Conservation (phyloP, 2,329 filamentous ascomycete genomes). For the Alternaria sp. region DNA sequence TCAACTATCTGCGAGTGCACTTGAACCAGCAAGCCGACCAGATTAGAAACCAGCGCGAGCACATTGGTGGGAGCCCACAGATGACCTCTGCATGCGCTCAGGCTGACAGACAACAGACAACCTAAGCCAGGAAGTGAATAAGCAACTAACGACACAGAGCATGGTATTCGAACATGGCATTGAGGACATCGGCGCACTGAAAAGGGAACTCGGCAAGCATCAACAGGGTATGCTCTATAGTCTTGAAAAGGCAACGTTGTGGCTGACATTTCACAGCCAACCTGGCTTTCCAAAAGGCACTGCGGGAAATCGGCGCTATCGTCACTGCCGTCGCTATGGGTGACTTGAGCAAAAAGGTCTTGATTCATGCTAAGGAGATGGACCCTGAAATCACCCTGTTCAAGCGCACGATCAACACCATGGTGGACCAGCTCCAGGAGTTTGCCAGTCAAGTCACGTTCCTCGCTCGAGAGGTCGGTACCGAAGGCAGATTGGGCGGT, state of each 20-base stretch:
- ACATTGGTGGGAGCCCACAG: constrained; percentile 61
- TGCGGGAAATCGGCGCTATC: constrained; percentile 96
- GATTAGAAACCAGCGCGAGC: constrained; percentile 85
- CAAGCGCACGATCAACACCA: constrained; percentile 97
- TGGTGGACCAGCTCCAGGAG: constrained; percentile 98
- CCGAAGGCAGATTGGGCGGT: constrained; percentile 90
- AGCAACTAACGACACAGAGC: constrained; percentile 87
- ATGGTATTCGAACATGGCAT: constrained; percentile 78
- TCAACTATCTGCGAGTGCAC: constrained; percentile 86
- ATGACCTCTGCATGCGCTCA: neutral
- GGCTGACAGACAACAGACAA: constrained; percentile 60
- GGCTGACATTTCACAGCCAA: constrained; percentile 89
- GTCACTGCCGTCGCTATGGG: constrained; percentile 95
- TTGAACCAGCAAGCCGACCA: constrained; percentile 93
- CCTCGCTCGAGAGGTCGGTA: constrained; percentile 94
- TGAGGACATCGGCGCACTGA: constrained; percentile 87
- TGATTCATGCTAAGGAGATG: constrained; percentile 95
- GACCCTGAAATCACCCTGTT: constrained; percentile 98
- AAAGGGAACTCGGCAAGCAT: constrained; percentile 94
- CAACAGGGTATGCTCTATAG: constrained; percentile 62
- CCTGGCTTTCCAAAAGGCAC: constrained; percentile 95
- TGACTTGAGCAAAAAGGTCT: constrained; percentile 95
- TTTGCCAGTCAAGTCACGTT: constrained; percentile 97
- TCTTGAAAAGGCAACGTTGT: constrained; percentile 61
- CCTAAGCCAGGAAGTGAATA: constrained; percentile 83